Evolutionary conservation across 768 basidiomycete species (phyloP), one percentile per base, ranked within the genome.

Genomic region (Trametes villosa): DNA sequence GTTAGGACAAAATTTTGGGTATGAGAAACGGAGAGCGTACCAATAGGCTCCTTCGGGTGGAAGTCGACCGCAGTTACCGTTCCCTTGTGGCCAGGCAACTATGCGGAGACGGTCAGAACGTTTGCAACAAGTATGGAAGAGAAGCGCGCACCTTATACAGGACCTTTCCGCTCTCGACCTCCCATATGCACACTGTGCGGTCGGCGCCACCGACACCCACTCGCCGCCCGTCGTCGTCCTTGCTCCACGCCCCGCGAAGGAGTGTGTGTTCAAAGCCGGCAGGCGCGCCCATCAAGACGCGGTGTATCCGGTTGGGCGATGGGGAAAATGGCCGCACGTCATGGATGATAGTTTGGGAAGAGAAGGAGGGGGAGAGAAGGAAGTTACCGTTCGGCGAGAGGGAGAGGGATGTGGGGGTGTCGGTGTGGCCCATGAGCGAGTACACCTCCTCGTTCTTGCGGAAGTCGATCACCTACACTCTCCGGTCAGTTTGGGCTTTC

Each of bases 41-140:
- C 85, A 72, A 97, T 95, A 12, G 95, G 96, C 68, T 97, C 95
- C 69, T 88, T 93, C 9, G 96, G 95, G 72, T 96, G 94, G 80
- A 96, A 97, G 67, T 96, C 97, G 0, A 94, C 93, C n/a, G 89
- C 79, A 1, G 94, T 95, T 15, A 98, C 95, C 0, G 96, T 96
- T 12, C 96, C 96, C 73, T 94, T 97, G 74, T 99, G 96, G 15
- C 96, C 96, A 38, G 96, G 94, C 57, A 98, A 82, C 92, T 92
- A 61, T 4, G 12, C 2, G 22, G 7, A 30, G 20, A 33, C 47
- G 45, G 34, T 58, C 42, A 18, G 24, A 7, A 20, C 31, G n/a
- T 27, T 11, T 3, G 22, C 22, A 12, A 29, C 20, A 31, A 42
- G 12, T 34, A 45, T 20, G 18, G 4, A 44, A n/a, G n/a, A 24